Evolutionary conservation across 768 basidiomycete species (phyloP), one percentile per base, ranked within the genome.

Genomic region (Hypholoma fasciculare): DNA sequence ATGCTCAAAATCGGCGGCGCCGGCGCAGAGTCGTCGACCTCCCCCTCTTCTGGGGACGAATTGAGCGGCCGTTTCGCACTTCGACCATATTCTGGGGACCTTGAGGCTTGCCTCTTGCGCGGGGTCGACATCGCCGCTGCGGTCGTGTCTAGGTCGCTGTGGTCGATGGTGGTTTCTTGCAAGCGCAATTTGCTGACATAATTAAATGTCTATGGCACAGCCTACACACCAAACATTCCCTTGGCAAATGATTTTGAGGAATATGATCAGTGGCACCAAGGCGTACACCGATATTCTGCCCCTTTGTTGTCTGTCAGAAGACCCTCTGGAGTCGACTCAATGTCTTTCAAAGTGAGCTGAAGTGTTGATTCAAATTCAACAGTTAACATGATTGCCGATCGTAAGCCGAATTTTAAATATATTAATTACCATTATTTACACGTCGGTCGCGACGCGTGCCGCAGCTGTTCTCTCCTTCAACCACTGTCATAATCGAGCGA

Each of bases 1-100:
- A 73, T 64, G 51, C 68, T 65, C 37, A 69, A 61, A 50, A 70
- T 69, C 51, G 61, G 52, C 40, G 67, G 67, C 43, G 64, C 58
- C 52, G 68, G 57, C 36, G 65, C 47, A 46, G 65, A 59, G 63
- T 92, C 90, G 72, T 90, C 89, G 49, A 93, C 74, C 65, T 93
- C 91, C 59, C 91, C 91, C 68, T 93, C 91, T 71, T 93, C 91
- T 50, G 90, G 90, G 1, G 89, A 85, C 9, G 87, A 87, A 2
- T 86, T 80, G 8, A 78, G 76, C 17, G 69, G 75, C 44, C 88
- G 79, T 67, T 92, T 91, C 5, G 70, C 38, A 9, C 82, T 78
- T 51, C 87, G 78, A 39, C 73, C 71, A 57, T 76, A 72, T 1
- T 75, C 73, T 47, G 83, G 78, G 13, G 86, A 83, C 49, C 72